A percentile compares a stretch with the other conserved stretches of the same genome.
Conservation (phyloP, 2,329 filamentous ascomycete species). For the Fusarium temperatum region DNA sequence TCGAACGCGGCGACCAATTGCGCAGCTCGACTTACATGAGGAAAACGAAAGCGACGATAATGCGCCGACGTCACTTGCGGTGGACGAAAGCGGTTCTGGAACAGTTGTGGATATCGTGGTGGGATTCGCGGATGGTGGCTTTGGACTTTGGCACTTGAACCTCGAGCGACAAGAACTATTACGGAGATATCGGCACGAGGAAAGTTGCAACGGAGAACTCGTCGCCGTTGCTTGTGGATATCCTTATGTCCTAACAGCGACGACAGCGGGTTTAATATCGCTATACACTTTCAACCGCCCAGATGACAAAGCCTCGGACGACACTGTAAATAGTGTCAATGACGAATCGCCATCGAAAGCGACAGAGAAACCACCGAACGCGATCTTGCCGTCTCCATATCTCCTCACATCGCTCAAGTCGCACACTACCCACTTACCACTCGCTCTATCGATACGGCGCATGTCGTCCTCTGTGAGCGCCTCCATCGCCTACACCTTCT, state of each 20-base stretch:
- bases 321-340: background rate
- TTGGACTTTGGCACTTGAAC: constrained; percentile 73
- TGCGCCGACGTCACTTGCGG: constrained; percentile 69
- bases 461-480: constrained; percentile 73
- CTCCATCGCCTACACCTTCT: constrained; percentile 86
- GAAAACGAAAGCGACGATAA: constrained; percentile 31
- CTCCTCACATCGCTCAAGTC: constrained; percentile 83
- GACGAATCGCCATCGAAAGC: background rate
- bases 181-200: constrained; percentile 65
- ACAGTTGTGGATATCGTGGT: constrained; percentile 68
- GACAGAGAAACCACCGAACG: background rate
- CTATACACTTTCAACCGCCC: constrained; percentile 71
- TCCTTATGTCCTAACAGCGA: constrained; percentile 83
- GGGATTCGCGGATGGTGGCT: constrained; percentile 77
- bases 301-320: constrained; percentile 11
- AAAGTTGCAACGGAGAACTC: constrained; percentile 71
- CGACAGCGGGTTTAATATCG: constrained; percentile 75
- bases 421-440: constrained; percentile 78
- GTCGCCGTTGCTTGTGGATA: constrained; percentile 75
- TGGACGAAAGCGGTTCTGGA: constrained; percentile 63
- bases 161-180: constrained; percentile 54
- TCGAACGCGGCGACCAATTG: constrained; percentile 69
- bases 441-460: constrained; percentile 84
- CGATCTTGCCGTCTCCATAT: constrained; percentile 41
- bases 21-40: constrained; percentile 51